Base-by-base conservation (phyloP, 2,329 filamentous ascomycete species). In the Emmonsia crescens region DNA sequence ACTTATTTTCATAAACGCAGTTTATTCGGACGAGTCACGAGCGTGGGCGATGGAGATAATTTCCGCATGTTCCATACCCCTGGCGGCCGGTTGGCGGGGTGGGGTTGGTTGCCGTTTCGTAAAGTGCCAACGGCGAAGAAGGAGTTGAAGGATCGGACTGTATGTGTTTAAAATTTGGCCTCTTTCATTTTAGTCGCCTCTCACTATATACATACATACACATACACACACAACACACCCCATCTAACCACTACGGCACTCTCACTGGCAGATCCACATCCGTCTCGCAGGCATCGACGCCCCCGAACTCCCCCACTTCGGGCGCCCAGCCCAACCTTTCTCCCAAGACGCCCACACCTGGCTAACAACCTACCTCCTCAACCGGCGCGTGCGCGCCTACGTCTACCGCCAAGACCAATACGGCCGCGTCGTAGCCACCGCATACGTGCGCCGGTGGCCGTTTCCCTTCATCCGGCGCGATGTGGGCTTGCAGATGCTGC, bases 31-130 rank as follows among this genome's bases (percentile, higher is more conserved):
- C 83, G 83, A 64, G 94, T 97, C 49, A 96, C 93, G 14, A 91
- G 89, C 68, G 94, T 99, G 29, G 94, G 95, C 49, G 94, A 99
- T 80, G 95, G 91, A 3, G 94, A 99, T 75, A 93, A 93, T 72
- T 96, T 99, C 74, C 88, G 94, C 68, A 74, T 99, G 56, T 99
- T 88, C 73, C 94, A 99, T 74, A 97, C 91, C 0, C 94, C 94
- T 0, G 93, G 93, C n/a, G 94, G 94, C 12, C 82, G 86, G 66
- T 75, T 92, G 59, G 82, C 88, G 12, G 94, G 94, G 60, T 99
- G 94, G 94, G 91, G 89, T n/a, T 96, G 90, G 91, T 71, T 94
- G 65, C 87, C 83, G 5, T 80, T 83, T 73, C 36, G 55, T 69
- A 86, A 77, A 62, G 82, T 96, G 6, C 92, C 91, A 0, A 80